Evolutionary conservation across 148 eudicot genomes (phyloP).

Genomic region (Fagopyrum homotropicum): DNA sequence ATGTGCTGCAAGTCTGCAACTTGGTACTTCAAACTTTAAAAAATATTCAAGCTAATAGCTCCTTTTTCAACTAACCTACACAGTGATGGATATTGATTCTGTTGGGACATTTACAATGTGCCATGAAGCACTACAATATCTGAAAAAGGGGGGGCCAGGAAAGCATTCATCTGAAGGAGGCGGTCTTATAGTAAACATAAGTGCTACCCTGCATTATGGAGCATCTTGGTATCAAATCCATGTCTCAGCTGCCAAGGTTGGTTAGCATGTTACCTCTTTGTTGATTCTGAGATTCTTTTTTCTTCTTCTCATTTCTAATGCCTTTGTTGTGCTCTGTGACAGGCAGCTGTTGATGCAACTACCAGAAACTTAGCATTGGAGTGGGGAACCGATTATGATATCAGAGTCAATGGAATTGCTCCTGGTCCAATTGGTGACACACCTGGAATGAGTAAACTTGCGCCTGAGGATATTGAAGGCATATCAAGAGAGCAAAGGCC

Average conservation of each 20-base stretch:
- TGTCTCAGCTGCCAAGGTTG: conserved; percentile 96
- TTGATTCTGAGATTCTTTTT: neutral
- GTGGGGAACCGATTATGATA: conserved; percentile 96
- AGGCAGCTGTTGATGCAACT: conserved; percentile 96
- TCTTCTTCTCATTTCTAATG: neutral
- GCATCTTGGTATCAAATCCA: conserved; percentile 97
- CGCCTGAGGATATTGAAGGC: conserved; percentile 55
- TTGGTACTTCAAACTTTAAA: neutral
- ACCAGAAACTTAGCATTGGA: conserved; percentile 92
- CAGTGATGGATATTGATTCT: conserved; percentile 91
- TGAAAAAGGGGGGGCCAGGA: conserved; percentile 77
- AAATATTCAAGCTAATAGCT: conserved; percentile 9
- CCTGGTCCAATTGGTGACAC: conserved; percentile 95
- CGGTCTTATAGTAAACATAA: conserved; percentile 73
- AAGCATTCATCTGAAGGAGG: conserved; percentile 53
- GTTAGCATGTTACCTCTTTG: conserved; percentile 3
- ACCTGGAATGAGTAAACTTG: conserved; percentile 85
- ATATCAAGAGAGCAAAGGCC: conserved; percentile 53
- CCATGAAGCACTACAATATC: conserved; percentile 73
- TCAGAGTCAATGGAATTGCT: conserved; percentile 91
- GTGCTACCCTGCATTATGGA: conserved; percentile 97
- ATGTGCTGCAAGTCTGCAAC: neutral
- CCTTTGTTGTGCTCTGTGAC: neutral
- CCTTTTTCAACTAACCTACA: conserved; percentile 2
- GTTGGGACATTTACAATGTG: conserved; percentile 99